A percentile compares a stretch with the other conserved stretches of the same genome.
These are phyloP conservation scores for Medicago arabica DNA, from an alignment of 306 rosid species.

Conservation along the genomic window DNA sequence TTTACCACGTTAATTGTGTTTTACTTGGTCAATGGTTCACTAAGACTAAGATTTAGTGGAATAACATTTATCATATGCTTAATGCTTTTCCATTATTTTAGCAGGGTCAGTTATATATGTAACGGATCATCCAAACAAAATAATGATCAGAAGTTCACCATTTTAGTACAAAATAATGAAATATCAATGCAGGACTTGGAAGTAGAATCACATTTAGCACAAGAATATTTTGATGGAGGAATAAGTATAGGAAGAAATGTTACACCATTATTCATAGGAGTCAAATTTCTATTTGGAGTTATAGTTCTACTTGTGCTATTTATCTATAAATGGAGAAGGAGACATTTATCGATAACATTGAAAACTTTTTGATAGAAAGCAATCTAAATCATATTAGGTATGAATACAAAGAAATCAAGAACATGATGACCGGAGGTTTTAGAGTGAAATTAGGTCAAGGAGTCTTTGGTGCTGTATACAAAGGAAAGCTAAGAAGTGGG, in stretches of 20 bases:
- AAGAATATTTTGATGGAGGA: constrained; percentile 36
- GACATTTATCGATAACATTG: constrained; percentile 32
- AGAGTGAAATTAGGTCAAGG: constrained; percentile 31
- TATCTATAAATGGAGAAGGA: constrained; percentile 27
- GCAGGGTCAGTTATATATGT: no score
- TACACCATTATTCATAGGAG: not conserved
- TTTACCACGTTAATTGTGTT: no score
- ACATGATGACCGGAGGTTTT: constrained; percentile 18
- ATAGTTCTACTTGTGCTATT: not conserved
- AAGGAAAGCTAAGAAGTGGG: constrained; percentile 42
- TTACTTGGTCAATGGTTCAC: no score
- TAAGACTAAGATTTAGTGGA: no score
- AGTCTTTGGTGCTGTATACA: constrained; percentile 26
- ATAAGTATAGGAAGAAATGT: constrained; percentile 28
- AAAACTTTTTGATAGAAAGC: not conserved
- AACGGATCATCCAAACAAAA: no score
- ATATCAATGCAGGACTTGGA: no score
- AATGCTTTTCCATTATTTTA: no score
- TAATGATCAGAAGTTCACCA: no score
- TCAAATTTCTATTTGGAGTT: constrained; percentile 17
- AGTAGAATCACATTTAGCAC: no score
- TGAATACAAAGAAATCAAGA: constrained; percentile 32
- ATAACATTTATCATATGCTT: no score
- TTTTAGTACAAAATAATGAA: no score
- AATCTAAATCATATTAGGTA: constrained; percentile 19